Percentiles rank a stretch among this genome's conserved stretches.
These are phyloP conservation scores for Beauveria sp. DNA, from an alignment of 2,329 filamentous ascomycete genomes.

Conservation along the genomic window DNA sequence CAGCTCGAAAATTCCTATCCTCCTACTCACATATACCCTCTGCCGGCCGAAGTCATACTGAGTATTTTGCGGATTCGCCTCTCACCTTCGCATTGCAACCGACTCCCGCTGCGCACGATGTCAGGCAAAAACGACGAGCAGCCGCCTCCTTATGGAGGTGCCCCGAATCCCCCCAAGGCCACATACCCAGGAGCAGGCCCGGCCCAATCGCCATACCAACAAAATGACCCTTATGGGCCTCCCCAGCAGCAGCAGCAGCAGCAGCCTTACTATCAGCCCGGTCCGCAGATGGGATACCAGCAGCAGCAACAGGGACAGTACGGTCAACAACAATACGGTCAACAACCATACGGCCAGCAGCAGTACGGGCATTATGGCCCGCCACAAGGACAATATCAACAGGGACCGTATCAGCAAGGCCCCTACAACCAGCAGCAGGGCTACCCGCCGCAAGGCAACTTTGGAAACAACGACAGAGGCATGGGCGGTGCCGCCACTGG, in stretches of 20 bases:
- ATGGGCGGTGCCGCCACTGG: slow-evolving; percentile 20
- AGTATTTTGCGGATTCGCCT: too few species aligned
- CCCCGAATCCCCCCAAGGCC: slow-evolving; percentile 32
- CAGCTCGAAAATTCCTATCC: not conserved
- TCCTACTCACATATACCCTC: not conserved
- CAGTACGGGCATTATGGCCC: slow-evolving; percentile 23
- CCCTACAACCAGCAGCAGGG: slow-evolving; percentile 21
- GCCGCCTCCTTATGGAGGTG: slow-evolving; percentile 41
- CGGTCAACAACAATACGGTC: slow-evolving; percentile 18
- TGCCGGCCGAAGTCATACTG: not conserved
- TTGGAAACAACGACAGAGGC: slow-evolving; percentile 24
- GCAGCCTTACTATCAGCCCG: slow-evolving; percentile 30
- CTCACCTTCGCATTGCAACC: not conserved
- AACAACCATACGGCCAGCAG: slow-evolving; percentile 35
- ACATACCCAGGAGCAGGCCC: slow-evolving; percentile 38
- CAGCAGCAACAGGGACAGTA: slow-evolving; percentile 25
- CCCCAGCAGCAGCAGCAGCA: slow-evolving; percentile 21
- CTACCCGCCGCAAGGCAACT: slow-evolving; percentile 26
- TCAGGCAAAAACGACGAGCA: slow-evolving; percentile 41
- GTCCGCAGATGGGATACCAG: slow-evolving; percentile 37
- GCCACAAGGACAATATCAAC: not conserved
- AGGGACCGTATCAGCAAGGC: slow-evolving; percentile 18
- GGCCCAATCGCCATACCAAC: slow-evolving; percentile 22
- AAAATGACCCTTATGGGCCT: slow-evolving; percentile 21
- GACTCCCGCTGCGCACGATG: slow-evolving; percentile 24